Evolutionary conservation across 805 yeast genomes (phyloP), one percentile per base, ranked within the genome.

Genomic region (Pichia scutulata): DNA sequence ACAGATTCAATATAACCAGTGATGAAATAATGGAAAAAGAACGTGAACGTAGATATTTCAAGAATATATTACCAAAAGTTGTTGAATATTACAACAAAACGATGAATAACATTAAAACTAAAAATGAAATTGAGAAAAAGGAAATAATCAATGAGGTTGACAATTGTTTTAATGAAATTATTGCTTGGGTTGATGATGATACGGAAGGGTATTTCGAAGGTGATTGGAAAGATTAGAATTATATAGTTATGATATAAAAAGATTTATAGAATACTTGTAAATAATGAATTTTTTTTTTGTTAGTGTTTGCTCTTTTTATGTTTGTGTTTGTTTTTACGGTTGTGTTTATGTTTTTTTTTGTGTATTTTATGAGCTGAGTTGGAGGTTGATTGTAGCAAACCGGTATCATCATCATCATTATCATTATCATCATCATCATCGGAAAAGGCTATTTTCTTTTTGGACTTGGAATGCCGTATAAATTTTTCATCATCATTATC

Each of bases 161-260:
- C 13, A 12, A 30, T 0, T 40, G 50, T 33, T 49, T 60, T 21
- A 26, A 26, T n/a, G 16, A 25, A 12, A 23, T 60, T 7, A 48
- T 50, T 10, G 42, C 50, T 19, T 60, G 64, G 65, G 48, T 59
- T 39, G 52, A 49, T 21, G 45, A 51, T 19, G 60, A 56, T 39
- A 48, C 49, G 7, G 51, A 49, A 30, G 36, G 12, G 3, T 18
- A 51, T 23, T 46, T 53, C 21, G 47, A 7, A 51, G 46, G 48
- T 10, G 49, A 49, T n/a, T 49, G 52, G 51, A 18, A 18, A 18
- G 41, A n/a, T 41, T 8, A n/a, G 18, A 14, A 7, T 41, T 30
- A 19, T 28, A 43, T 30, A 43, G 12, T 8, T 5, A 14, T 33
- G 33, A 28, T 12, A 43, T 33, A 30, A 24, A 30, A 16, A 43